These are phyloP conservation scores for Melastoma candidum DNA, from an alignment of 441 rosid species.

Conservation along the genomic window DNA sequence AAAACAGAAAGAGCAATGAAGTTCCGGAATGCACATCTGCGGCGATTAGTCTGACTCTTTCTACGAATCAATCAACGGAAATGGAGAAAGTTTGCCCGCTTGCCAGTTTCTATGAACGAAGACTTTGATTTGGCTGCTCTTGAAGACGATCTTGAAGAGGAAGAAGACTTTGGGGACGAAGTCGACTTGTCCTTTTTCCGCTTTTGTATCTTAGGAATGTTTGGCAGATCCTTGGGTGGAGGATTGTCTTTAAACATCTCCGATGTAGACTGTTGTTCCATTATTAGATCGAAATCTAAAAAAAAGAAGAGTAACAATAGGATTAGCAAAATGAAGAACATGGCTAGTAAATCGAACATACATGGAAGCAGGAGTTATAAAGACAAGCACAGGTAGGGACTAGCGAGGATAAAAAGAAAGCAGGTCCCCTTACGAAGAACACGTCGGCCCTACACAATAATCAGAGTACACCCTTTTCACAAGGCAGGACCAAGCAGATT, in stretches of 20 bases:
- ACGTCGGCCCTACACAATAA: not conserved
- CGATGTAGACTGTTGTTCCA: not conserved
- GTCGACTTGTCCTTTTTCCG: constrained; percentile 5
- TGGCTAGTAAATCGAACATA: not conserved
- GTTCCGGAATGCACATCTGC: too few species aligned
- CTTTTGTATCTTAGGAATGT: constrained; percentile 3
- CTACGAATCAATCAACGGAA: too few species aligned
- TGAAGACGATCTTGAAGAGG: not conserved
- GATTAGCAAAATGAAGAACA: not conserved
- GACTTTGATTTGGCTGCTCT: too few species aligned
- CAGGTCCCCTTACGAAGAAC: too few species aligned
- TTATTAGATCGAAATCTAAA: not conserved
- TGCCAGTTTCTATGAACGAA: too few species aligned
- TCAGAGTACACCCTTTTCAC: not conserved
- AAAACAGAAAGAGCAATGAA: too few species aligned
- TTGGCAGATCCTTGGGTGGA: not conserved
- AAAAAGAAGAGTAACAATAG: not conserved
- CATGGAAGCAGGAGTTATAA: too few species aligned
- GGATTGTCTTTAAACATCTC: constrained; percentile 1
- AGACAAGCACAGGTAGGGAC: too few species aligned
- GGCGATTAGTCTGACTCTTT: too few species aligned
- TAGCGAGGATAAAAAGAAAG: too few species aligned
- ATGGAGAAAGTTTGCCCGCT: too few species aligned
- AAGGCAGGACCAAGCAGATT: not conserved
- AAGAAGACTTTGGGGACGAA: constrained; percentile 1